These are phyloP conservation scores for Globisporangium takayamanum DNA, from an alignment of 352 stramenopile genomes.

Conservation along the genomic window DNA sequence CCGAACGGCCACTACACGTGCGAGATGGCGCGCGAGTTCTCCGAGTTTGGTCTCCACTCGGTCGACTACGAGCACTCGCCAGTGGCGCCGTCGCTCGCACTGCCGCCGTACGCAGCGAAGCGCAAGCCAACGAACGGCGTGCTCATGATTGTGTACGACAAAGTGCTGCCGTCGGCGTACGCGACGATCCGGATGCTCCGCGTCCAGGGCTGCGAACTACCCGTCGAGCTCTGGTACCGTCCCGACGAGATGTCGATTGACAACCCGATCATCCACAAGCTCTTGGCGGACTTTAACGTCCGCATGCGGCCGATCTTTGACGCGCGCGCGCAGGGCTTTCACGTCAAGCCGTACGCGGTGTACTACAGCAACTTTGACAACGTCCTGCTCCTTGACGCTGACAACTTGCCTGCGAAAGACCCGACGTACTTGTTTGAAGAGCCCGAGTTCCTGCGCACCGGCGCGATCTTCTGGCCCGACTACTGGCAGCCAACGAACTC, in stretches of 20 bases:
- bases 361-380: conserved; percentile 87
- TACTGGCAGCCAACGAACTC: conserved; percentile 81
- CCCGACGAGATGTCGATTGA: conserved; percentile 83
- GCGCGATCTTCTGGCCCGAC: conserved; percentile 84
- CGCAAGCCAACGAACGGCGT: conserved; percentile 61
- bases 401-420: conserved; percentile 78
- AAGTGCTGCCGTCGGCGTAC: conserved; percentile 69
- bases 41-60: conserved; percentile 73
- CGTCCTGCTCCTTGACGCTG: conserved; percentile 71
- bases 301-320: conserved; percentile 80
- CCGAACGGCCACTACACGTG: conserved; percentile 70
- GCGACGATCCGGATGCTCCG: conserved; percentile 74
- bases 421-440: conserved; percentile 83
- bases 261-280: conserved; percentile 66
- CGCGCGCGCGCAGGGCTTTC: conserved; percentile 59
- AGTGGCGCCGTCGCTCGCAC: conserved; percentile 59
- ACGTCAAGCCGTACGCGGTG: conserved; percentile 80
- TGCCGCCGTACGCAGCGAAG: conserved; percentile 36
- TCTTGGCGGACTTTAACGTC: conserved; percentile 68
- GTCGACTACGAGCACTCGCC: conserved; percentile 62
- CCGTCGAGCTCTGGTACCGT: conserved; percentile 82
- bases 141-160: conserved; percentile 84
- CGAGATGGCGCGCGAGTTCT: conserved; percentile 75
- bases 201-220: conserved; percentile 66
- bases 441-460: conserved; percentile 60